phyloP scores from a whole-genome alignment of 371 early-diverging fungal species.

The Mucor circinelloides region DNA sequence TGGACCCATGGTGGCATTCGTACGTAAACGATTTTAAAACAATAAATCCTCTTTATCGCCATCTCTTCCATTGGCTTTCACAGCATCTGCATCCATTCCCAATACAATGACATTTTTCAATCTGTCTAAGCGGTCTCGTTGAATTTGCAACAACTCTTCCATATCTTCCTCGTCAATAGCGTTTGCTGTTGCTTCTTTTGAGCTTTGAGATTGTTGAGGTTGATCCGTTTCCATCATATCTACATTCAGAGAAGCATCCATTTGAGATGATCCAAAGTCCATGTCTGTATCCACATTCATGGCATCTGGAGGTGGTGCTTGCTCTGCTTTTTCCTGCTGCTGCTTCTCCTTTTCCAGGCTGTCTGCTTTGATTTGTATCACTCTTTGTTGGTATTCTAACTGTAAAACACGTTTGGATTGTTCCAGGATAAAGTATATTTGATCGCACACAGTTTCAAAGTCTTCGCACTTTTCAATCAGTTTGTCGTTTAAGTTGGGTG shows the following conservation, averaged over 20 bases:
- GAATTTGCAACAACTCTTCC: conserved; percentile 48
- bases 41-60: conserved; percentile 47
- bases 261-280: conserved; percentile 11
- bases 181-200: neutral
- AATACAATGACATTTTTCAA: conserved; percentile 45
- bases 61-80: conserved; percentile 29
- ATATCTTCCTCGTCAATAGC: conserved; percentile 33
- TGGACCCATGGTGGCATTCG: conserved; percentile 27
- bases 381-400: conserved; percentile 38
- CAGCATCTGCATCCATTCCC: conserved; percentile 46
- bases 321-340: conserved; percentile 11
- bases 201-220: neutral
- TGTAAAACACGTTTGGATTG: conserved; percentile 49
- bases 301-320: conserved; percentile 8
- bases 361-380: conserved; percentile 16
- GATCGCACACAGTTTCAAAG: conserved; percentile 53
- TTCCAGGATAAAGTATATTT: conserved; percentile 45
- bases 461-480: conserved; percentile 45
- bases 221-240: conserved; percentile 6
- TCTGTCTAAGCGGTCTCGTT: conserved; percentile 46
- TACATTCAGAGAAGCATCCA: conserved; percentile 10
- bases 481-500: conserved; percentile 31
- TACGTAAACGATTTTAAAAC: conserved; percentile 33
- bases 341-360: conserved; percentile 19
- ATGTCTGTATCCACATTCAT: conserved; percentile 19